Percentiles rank a stretch among this genome's conserved stretches.
Conservation (phyloP, 2,329 filamentous ascomycete genomes). For the Phialemonium atrogriseum region DNA sequence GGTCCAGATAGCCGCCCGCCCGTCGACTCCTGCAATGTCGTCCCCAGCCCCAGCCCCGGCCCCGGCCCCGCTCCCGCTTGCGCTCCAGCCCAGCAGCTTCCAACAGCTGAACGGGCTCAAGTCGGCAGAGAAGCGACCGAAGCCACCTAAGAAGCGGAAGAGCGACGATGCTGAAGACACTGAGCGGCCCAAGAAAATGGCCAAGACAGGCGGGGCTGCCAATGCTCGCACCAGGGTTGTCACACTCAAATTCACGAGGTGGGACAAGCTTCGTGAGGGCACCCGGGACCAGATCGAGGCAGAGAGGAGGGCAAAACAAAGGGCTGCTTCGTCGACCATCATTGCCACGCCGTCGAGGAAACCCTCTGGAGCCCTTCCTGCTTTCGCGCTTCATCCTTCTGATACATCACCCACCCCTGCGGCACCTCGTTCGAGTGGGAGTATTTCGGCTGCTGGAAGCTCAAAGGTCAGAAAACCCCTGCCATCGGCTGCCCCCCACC, state of each 20-base stretch:
- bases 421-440: background rate
- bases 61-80: background rate
- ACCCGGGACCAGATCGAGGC: slow-evolving; percentile 6
- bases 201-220: slow-evolving; percentile 9
- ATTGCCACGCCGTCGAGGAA: slow-evolving; percentile 9
- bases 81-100: background rate
- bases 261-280: slow-evolving; percentile 11
- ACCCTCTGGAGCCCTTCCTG: slow-evolving; percentile 7
- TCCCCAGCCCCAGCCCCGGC: background rate
- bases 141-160: slow-evolving; percentile 19
- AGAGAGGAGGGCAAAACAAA: background rate
- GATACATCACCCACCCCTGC: background rate
- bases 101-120: background rate
- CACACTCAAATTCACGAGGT: slow-evolving; percentile 12
- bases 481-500: background rate
- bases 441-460: background rate
- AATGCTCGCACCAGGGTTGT: slow-evolving; percentile 7
- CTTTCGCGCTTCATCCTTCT: background rate
- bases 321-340: slow-evolving; percentile 11
- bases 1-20: slow-evolving; percentile 1
- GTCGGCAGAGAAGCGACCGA: slow-evolving; percentile 12
- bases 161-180: slow-evolving; percentile 15
- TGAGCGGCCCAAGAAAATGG: slow-evolving; percentile 18
- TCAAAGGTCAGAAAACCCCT: slow-evolving; percentile 1
- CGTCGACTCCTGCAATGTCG: background rate